Conservation (phyloP, 345 rosid genomes). For the Gossypium arboreum region DNA sequence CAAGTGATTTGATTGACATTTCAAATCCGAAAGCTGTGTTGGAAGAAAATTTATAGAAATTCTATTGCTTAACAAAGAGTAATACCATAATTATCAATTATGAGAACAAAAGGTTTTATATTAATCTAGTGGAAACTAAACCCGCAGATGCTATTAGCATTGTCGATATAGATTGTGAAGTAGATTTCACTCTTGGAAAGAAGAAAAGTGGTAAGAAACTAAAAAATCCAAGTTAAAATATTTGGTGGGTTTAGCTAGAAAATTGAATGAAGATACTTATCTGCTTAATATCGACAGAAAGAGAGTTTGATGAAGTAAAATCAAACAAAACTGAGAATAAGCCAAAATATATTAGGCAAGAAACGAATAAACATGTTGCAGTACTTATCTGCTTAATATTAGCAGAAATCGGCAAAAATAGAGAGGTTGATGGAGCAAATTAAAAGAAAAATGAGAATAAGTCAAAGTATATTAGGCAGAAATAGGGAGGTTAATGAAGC, state of each 20-base stretch:
- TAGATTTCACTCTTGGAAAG: slow-evolving; percentile 25
- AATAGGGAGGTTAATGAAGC: too few species aligned
- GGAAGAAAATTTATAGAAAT: slow-evolving; percentile 16
- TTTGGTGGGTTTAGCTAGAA: neutral
- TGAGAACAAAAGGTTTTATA: neutral
- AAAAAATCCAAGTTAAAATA: neutral
- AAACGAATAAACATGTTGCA: too few species aligned
- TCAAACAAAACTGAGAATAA: too few species aligned
- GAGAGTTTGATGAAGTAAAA: too few species aligned
- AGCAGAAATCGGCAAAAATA: too few species aligned
- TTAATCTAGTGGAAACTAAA: slow-evolving; percentile 25
- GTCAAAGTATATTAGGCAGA: too few species aligned
- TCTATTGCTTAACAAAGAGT: slow-evolving; percentile 26
- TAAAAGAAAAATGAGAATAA: too few species aligned
- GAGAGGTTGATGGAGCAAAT: too few species aligned
- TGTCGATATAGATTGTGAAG: slow-evolving; percentile 22
- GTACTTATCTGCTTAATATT: too few species aligned
- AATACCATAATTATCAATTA: slow-evolving; percentile 25
- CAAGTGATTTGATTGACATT: slow-evolving; percentile 25
- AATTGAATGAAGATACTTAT: neutral
- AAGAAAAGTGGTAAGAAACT: neutral
- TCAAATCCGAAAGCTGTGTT: slow-evolving; percentile 18
- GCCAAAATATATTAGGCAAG: too few species aligned
- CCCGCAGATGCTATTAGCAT: slow-evolving; percentile 19
- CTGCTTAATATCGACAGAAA: too few species aligned